Evolutionary conservation across 108 stramenopile species (phyloP), one percentile per base, ranked within the genome.

Genomic region (Stephanodiscus triporus): DNA sequence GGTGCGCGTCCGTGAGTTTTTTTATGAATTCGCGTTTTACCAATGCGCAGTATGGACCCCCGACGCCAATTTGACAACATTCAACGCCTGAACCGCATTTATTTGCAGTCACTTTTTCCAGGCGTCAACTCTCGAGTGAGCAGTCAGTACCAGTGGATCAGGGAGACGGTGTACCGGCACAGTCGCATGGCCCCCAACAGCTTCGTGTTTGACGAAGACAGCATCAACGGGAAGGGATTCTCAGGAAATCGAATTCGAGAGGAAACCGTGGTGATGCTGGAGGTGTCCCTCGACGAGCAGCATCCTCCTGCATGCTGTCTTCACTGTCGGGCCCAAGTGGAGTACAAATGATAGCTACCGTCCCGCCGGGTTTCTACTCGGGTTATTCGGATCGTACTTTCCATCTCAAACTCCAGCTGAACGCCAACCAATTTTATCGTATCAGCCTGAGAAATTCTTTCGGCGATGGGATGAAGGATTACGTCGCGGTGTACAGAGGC

Each of bases 51-150:
- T 34, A 34, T 34, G 5, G 2, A 34, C n/a, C 23, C 43, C 16
- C 51, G 26, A 8, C 17, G 27, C 42, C 4, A 0, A 9, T 14
- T 4, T 70, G 34, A 16, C n/a, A n/a, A n/a, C n/a, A 40, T 63
- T 61, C 19, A 70, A 37, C 40, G 20, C 47, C 1, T 29, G 22
- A 10, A 54, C 49, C 45, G 26, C 34, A 6, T 71, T 81, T 17
- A 86, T 81, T 58, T 80, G 26, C 56, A 73, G 16, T 49, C 55
- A 0, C 63, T 66, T 0, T 84, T 77, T 66, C 84, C 87, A 9
- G 89, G 89, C n/a, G 82, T 90, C 0, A 88, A 90, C 54, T 50
- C 86, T 42, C 78, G 87, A 10, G 63, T 88, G 14, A 85, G 84
- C 48, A 70, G 77, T 62, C 71, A 79, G 63, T 85, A 81, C 51